A percentile compares a stretch with the other conserved stretches of the same genome.
phyloP scores from a whole-genome alignment of 2,329 filamentous ascomycete species.

The Fusarium buxicola region DNA sequence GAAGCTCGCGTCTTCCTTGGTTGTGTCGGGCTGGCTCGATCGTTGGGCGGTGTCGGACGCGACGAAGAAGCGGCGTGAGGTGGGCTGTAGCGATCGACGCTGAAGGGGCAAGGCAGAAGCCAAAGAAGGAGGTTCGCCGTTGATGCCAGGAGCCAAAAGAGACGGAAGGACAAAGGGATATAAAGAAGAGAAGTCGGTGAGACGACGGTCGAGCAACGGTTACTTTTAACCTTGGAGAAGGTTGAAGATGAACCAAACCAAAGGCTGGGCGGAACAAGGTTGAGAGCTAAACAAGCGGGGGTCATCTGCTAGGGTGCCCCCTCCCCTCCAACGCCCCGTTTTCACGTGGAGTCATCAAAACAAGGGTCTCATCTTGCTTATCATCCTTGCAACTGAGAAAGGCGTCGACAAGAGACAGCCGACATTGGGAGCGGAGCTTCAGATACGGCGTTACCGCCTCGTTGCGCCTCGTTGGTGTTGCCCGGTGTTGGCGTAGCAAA shows the following conservation, averaged over 20 bases:
- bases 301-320: constrained; percentile 6
- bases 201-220: neutral
- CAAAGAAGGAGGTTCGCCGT: neutral
- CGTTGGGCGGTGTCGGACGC: constrained; percentile 1
- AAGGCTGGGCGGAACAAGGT: constrained; percentile 1
- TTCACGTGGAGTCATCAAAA: constrained; percentile 3
- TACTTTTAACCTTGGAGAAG: constrained; percentile 4
- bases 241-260: neutral
- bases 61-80: neutral
- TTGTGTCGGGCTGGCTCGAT: neutral
- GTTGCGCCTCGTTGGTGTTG: too few relatives aligned
- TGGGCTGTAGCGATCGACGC: neutral
- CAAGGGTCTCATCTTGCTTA: constrained; percentile 4
- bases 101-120: neutral
- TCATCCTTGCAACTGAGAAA: neutral
- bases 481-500: too few relatives aligned
- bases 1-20: neutral
- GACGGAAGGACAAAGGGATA: neutral
- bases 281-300: neutral
- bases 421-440: too few relatives aligned
- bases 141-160: neutral
- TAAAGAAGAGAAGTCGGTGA: constrained; percentile 4
- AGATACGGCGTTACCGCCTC: neutral
- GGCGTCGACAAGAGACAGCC: too few relatives aligned
- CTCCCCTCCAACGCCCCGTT: neutral